Conservation (phyloP, 495 filamentous ascomycete species). For the Lichenothelia convexa region DNA sequence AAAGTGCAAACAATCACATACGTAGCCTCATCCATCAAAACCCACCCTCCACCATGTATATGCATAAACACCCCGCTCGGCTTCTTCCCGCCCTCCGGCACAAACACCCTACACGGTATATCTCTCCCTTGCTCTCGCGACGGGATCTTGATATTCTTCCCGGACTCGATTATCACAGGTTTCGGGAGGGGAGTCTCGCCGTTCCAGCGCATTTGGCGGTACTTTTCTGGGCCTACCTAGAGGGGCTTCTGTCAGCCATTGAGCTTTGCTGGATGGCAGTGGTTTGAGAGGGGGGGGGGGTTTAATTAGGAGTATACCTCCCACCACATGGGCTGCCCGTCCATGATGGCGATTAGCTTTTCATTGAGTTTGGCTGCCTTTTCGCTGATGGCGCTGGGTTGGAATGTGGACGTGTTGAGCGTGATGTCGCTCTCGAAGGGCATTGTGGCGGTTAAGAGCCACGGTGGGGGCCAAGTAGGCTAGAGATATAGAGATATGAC, state of each 20-base stretch:
- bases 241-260: background rate
- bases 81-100: conserved; percentile 22
- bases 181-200: conserved; percentile 26
- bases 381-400: conserved; percentile 8
- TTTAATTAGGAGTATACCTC: conserved; percentile 12
- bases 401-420: conserved; percentile 16
- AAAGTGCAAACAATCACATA: conserved; percentile 7
- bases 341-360: conserved; percentile 18
- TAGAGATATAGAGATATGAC: no score
- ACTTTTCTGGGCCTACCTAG: conserved; percentile 26
- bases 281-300: background rate
- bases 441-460: conserved; percentile 13
- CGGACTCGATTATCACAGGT: conserved; percentile 20
- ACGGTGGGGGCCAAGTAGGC: no score
- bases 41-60: conserved; percentile 38
- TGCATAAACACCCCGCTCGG: conserved; percentile 31
- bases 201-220: conserved; percentile 26
- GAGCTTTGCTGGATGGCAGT: background rate
- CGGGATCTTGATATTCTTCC: conserved; percentile 26
- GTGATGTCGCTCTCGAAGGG: conserved; percentile 15
- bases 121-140: conserved; percentile 29
- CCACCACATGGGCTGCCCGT: conserved; percentile 19
- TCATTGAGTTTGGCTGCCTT: conserved; percentile 18
- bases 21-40: conserved; percentile 17
- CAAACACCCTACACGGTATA: conserved; percentile 31